phyloP scores from a whole-genome alignment of 2,329 filamentous ascomycete species.

The Fusarium cyanostomum region DNA sequence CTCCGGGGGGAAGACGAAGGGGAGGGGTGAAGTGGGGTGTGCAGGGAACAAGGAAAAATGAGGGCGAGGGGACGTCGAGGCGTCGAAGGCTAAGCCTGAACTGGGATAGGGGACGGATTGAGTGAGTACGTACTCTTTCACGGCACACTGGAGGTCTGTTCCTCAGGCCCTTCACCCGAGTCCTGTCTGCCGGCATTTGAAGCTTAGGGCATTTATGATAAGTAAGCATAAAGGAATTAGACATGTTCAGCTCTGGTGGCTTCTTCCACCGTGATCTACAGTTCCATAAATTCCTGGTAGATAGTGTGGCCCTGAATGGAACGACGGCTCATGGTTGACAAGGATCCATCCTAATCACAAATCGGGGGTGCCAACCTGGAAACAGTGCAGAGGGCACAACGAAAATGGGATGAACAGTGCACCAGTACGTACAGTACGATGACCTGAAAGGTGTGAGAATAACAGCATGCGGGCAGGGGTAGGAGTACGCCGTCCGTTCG shows the following conservation, averaged over 20 bases:
- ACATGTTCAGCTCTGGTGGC: background rate
- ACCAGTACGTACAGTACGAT: conserved; percentile 29
- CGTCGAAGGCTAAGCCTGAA: conserved; percentile 21
- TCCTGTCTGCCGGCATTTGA: background rate
- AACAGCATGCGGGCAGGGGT: conserved; percentile 22
- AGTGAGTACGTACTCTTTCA: conserved; percentile 18
- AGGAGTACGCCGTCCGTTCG: conserved; percentile 17
- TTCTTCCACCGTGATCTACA: background rate
- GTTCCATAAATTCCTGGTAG: conserved; percentile 5
- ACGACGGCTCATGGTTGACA: conserved; percentile 36
- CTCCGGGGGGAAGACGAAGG: too few species aligned
- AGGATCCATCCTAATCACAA: conserved; percentile 23
- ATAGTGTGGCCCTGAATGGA: conserved; percentile 26
- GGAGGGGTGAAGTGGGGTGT: conserved; percentile 36
- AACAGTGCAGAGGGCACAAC: conserved; percentile 11
- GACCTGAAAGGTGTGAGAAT: conserved; percentile 24
- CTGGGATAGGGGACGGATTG: conserved; percentile 18
- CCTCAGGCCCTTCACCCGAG: background rate
- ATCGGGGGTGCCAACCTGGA: conserved; percentile 1
- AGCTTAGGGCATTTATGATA: background rate
- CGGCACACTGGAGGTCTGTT: background rate
- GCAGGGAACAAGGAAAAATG: conserved; percentile 22
- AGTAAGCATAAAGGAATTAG: background rate
- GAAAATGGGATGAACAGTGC: conserved; percentile 40
- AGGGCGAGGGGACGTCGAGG: conserved; percentile 32